phyloP scores from a whole-genome alignment of 2,329 filamentous ascomycete species.

The Pseudopithomyces maydicus region DNA sequence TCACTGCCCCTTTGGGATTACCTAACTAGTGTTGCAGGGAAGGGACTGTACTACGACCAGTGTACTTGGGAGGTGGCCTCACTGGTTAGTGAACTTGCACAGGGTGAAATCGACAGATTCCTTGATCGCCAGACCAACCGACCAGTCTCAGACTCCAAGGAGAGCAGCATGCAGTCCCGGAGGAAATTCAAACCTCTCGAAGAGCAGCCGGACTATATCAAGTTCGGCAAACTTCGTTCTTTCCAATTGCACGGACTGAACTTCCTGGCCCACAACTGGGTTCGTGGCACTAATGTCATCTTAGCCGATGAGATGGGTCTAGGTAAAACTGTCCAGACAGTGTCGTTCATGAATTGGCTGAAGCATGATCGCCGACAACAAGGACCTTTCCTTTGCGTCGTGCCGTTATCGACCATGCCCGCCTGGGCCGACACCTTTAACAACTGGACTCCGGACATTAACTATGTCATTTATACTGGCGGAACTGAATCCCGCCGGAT shows the following conservation, averaged over 20 bases:
- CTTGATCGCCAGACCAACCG: constrained; percentile 81
- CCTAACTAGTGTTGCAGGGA: constrained; percentile 56
- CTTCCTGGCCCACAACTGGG: constrained; percentile 96
- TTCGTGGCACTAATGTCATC: constrained; percentile 90
- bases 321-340: constrained; percentile 96
- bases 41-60: constrained; percentile 87
- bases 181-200: constrained; percentile 61
- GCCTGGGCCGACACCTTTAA: constrained; percentile 99
- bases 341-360: constrained; percentile 96
- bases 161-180: constrained; percentile 76
- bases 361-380: constrained; percentile 88
- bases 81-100: constrained; percentile 77
- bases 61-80: constrained; percentile 90
- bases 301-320: constrained; percentile 98
- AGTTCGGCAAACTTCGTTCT: constrained; percentile 81
- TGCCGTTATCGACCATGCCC: constrained; percentile 94
- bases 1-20: constrained; percentile 15
- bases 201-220: constrained; percentile 83
- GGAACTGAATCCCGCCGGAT: constrained; percentile 84
- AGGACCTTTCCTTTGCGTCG: constrained; percentile 95
- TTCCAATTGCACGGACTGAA: constrained; percentile 96
- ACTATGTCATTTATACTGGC: constrained; percentile 96
- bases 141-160: constrained; percentile 77
- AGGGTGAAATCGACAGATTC: constrained; percentile 90
- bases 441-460: constrained; percentile 91